phyloP scores from a whole-genome alignment of 352 stramenopile species.

The Blastocystis sp. region DNA sequence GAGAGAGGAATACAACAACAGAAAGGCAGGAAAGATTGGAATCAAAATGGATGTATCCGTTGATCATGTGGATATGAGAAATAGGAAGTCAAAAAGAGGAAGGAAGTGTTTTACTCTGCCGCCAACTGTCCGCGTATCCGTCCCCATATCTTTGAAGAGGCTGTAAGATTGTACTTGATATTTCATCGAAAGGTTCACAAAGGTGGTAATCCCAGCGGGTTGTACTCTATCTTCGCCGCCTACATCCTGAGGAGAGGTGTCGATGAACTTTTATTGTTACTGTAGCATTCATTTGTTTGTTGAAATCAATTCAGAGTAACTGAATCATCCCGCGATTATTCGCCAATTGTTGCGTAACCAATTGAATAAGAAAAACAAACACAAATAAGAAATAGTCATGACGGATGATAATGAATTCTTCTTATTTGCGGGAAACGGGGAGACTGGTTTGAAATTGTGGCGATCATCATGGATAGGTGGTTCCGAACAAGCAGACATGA shows the following conservation, averaged over 20 bases:
- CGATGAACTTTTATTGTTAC: constrained; percentile 12
- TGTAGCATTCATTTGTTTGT: no score
- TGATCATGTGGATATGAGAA: neutral
- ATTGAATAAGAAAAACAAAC: no score
- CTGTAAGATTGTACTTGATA: neutral
- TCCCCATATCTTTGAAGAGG: neutral
- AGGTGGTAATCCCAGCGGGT: neutral
- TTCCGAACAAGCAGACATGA: neutral
- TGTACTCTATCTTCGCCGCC: neutral
- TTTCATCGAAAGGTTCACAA: neutral
- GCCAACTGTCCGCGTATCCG: neutral
- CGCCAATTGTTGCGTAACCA: no score
- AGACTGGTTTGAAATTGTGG: neutral
- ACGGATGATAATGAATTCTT: neutral
- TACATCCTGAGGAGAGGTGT: constrained; percentile 22
- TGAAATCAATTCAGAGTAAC: no score
- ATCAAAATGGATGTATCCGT: neutral
- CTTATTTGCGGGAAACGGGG: neutral
- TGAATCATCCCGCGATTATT: no score
- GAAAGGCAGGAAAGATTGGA: neutral
- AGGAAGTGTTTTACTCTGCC: neutral
- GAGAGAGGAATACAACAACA: neutral
- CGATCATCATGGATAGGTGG: no score
- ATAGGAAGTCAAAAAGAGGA: neutral
- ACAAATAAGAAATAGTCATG: neutral